phyloP scores from a whole-genome alignment of 352 stramenopile species.

The Phytophthora meadii region DNA sequence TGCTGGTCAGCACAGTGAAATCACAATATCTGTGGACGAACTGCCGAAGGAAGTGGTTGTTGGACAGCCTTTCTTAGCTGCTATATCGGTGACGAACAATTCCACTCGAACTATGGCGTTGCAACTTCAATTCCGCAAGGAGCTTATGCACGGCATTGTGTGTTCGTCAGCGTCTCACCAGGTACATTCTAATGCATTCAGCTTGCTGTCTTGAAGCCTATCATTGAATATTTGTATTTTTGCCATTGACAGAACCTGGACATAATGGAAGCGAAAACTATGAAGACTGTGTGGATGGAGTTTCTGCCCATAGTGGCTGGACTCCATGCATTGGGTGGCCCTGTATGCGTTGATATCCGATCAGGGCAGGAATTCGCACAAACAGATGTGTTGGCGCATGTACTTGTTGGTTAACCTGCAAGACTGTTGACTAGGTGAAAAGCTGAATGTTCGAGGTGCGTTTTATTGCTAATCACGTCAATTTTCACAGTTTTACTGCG shows the following conservation, averaged over 20 bases:
- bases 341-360: constrained; percentile 73
- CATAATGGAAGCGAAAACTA: constrained; percentile 54
- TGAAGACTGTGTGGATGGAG: constrained; percentile 55
- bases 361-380: constrained; percentile 70
- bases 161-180: constrained; percentile 78
- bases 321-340: constrained; percentile 65
- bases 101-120: constrained; percentile 63
- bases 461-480: constrained; percentile 7
- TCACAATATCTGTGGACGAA: constrained; percentile 52
- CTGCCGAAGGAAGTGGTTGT: constrained; percentile 59
- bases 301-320: constrained; percentile 75
- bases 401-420: constrained; percentile 53
- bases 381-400: constrained; percentile 49
- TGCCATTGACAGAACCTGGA: constrained; percentile 62
- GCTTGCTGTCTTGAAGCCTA: background rate
- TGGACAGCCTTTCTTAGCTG: constrained; percentile 59
- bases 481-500: constrained; percentile 18
- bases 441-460: background rate
- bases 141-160: constrained; percentile 74
- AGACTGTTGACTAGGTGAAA: constrained; percentile 28
- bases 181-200: constrained; percentile 39
- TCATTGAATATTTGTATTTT: background rate
- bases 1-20: constrained; percentile 37
- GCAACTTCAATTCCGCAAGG: constrained; percentile 82
- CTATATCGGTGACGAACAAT: constrained; percentile 72